phyloP scores from a whole-genome alignment of 257 asterid genomes.

The Solanum clarkiae region DNA sequence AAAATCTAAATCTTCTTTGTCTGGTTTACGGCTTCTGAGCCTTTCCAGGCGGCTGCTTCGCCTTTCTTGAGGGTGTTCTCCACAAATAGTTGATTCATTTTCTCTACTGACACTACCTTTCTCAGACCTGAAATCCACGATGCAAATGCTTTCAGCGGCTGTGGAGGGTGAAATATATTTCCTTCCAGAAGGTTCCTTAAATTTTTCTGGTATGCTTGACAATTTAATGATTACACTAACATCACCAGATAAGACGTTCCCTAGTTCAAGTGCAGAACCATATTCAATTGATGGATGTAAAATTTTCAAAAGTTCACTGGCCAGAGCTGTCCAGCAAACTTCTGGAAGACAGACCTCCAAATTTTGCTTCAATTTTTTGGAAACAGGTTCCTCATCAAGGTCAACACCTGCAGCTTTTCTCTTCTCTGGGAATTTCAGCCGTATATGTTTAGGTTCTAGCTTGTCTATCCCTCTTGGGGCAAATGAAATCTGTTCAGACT shows the following conservation, averaged over 20 bases:
- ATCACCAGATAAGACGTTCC: slow-evolving; percentile 31
- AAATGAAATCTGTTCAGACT: slow-evolving; percentile 63
- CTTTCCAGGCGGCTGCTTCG: slow-evolving; percentile 91
- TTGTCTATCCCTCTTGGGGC: slow-evolving; percentile 90
- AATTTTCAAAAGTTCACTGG: slow-evolving; percentile 44
- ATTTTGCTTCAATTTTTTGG: slow-evolving; percentile 50
- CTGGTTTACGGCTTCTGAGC: slow-evolving; percentile 92
- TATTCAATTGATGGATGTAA: slow-evolving; percentile 22
- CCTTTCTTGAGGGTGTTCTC: slow-evolving; percentile 97
- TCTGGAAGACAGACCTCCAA: slow-evolving; percentile 63
- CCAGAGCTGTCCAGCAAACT: slow-evolving; percentile 75
- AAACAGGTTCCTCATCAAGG: slow-evolving; percentile 18
- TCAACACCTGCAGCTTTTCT: slow-evolving; percentile 53
- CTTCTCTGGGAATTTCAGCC: slow-evolving; percentile 72
- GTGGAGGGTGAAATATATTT: slow-evolving; percentile 23
- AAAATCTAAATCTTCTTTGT: slow-evolving; percentile 66
- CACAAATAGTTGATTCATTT: slow-evolving; percentile 46
- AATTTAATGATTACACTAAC: slow-evolving; percentile 38
- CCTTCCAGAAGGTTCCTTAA: slow-evolving; percentile 17
- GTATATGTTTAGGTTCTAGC: slow-evolving; percentile 72
- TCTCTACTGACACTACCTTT: slow-evolving; percentile 19
- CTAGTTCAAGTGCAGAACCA: slow-evolving; percentile 26
- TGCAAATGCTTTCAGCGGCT: slow-evolving; percentile 19
- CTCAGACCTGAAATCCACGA: slow-evolving; percentile 23
- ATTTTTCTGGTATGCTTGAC: slow-evolving; percentile 39